Evolutionary conservation across 768 basidiomycete species (phyloP), one percentile per base, ranked within the genome.

Genomic region (Roridomyces roridus): DNA sequence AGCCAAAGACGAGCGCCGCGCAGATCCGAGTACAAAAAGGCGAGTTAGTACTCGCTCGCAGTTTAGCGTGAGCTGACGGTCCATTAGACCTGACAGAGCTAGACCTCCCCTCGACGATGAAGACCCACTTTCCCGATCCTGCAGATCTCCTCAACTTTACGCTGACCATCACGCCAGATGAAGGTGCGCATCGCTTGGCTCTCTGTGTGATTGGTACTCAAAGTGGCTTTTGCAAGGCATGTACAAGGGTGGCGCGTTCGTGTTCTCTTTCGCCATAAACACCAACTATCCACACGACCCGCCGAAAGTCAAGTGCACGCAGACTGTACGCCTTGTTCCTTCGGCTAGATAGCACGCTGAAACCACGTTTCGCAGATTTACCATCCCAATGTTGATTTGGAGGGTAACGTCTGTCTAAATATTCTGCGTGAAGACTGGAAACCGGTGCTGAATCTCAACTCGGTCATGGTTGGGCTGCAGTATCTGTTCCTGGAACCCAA

Each of bases 21-120:
- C 96, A 98, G 76, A 92, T 99, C 72, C 86, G 97, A 54, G 96
- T 99, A n/a, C 97, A 99, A 83, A 99, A 98, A 82, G 97, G 97
- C 94, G 58, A 55, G 78, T 25, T 3, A n/a, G 34, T 41, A 4
- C 20, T 15, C 24, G 6, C 10, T 43, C 20, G 8, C 12, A 20
- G 14, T 5, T 31, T n/a, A 10, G 15, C 12, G 12, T 44, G 25
- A 34, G 36, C 23, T 20, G 3, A n/a, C 23, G 14, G 5, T 21
- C 40, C 35, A 44, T 26, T 15, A 98, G 97, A 99, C 72, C 72
- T 99, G 64, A 98, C 97, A 21, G 97, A 99, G 71, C 86, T 99
- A 45, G 97, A 98, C 72, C 81, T 98, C 9, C 95, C 97, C 34
- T 78, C 87, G 40, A 98, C 97, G 21, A 99, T 99, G 96, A 89